Base-by-base conservation (phyloP, 345 rosid species). In the Eutrema heterophyllum region DNA sequence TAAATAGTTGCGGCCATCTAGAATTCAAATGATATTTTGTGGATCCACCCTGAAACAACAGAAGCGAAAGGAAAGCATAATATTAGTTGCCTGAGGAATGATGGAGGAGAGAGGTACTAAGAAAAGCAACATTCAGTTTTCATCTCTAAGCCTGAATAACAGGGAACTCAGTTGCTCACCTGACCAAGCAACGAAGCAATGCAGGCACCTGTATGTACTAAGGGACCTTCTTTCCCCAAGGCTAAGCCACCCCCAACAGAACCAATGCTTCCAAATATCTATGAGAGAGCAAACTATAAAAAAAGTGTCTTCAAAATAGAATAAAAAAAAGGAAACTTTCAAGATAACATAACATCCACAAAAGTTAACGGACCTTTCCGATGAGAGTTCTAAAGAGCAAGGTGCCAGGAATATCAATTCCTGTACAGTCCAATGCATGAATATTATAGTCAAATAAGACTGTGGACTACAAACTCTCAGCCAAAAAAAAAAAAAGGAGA, bases 161-260 rank as follows among this genome's bases (percentile, higher is more conserved):
- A 60, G 8, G 7, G 32, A 67, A 65, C 48, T 24, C 61, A 36
- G 63, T 74, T 38, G 24, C 89, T 86, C 70, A 95, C 97, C 77
- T 95, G 99, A 75, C 97, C 97, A 80, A 92, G 92, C 85, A 95
- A 83, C n/a, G 97, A 95, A 53, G 96, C 97, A 78, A 94, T 94
- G 81, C 98, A 94, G 60, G 98, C 98, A 70, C 98, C 98, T 10
- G 84, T 95, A 70, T 95, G 97, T 73, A 92, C 97, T 60, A 94
- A 93, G 61, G 98, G 98, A 15, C 97, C 98, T 79, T 89, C 98
- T 84, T 92, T 94, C 60, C 98, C 98, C 73, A 91, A 83, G 46
- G 97, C 98, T 72, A 94, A 85, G 54, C 98, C 98, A 79, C 98
- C 98, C 68, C 96, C 98, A 64, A 94, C 97, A 61, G 97, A 94